phyloP scores from a whole-genome alignment of 208 protist species.

The Acanthamoeba divionensis region DNA sequence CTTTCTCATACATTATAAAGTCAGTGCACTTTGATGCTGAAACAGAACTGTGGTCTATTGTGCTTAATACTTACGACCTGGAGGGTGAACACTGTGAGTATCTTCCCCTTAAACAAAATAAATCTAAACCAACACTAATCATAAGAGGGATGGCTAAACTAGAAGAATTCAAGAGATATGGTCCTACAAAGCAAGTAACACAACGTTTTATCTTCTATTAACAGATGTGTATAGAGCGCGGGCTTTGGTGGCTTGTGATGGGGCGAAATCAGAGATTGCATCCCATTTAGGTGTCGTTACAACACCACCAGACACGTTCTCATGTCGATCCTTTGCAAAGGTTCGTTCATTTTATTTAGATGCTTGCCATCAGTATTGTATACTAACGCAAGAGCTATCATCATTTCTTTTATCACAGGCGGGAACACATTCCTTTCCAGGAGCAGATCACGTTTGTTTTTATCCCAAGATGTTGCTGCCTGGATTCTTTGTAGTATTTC shows the following conservation, averaged over 20 bases:
- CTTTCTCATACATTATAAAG: not conserved
- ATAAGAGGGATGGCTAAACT: no score
- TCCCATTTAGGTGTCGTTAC: constrained; percentile 29
- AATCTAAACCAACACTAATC: no score
- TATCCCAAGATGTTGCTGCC: constrained; percentile 19
- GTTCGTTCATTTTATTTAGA: not conserved
- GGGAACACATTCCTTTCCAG: constrained; percentile 41
- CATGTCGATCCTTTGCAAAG: constrained; percentile 52
- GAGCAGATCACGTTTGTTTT: constrained; percentile 31
- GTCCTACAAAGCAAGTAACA: no score
- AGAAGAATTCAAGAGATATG: no score
- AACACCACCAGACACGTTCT: constrained; percentile 29
- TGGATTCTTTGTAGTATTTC: constrained; percentile 53
- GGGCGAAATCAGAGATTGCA: constrained; percentile 16
- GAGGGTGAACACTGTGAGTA: constrained; percentile 1
- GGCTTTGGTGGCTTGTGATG: constrained; percentile 25
- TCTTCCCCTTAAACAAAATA: not conserved
- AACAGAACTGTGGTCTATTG: not conserved
- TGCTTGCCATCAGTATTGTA: not conserved
- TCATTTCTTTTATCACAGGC: not conserved
- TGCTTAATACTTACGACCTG: not conserved
- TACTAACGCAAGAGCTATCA: not conserved
- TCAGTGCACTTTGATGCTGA: not conserved
- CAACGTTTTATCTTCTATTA: not conserved
- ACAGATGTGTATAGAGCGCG: constrained; percentile 36